phyloP scores from a whole-genome alignment of 2,329 filamentous ascomycete species.

The Thielaviopsis ethacetica region DNA sequence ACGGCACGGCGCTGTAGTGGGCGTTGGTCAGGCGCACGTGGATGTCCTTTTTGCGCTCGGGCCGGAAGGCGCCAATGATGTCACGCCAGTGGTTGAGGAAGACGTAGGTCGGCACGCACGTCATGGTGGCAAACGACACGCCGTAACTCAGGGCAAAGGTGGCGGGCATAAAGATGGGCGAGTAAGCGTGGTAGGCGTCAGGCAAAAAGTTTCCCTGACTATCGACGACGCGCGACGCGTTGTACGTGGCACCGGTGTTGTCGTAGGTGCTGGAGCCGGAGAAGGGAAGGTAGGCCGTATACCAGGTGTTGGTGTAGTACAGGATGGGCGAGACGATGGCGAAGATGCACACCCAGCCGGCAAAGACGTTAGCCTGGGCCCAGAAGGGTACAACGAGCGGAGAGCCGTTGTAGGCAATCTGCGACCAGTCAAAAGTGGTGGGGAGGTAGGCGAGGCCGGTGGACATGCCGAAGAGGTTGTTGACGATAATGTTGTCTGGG shows the following conservation, averaged over 20 bases:
- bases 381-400: constrained; percentile 35
- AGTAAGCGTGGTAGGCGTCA: constrained; percentile 44
- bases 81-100: constrained; percentile 35
- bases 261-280: constrained; percentile 40
- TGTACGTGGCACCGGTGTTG: constrained; percentile 43
- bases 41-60: constrained; percentile 24
- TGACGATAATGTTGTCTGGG: constrained; percentile 33
- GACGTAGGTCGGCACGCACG: constrained; percentile 35
- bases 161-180: constrained; percentile 34
- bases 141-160: constrained; percentile 39
- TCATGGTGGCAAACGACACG: constrained; percentile 38
- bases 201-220: constrained; percentile 38
- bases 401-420: constrained; percentile 31
- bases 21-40: constrained; percentile 38
- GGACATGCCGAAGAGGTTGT: constrained; percentile 42
- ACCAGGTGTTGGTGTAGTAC: constrained; percentile 39
- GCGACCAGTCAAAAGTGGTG: constrained; percentile 39
- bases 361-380: constrained; percentile 37
- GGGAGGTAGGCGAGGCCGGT: constrained; percentile 43
- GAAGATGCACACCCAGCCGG: constrained; percentile 32
- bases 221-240: constrained; percentile 42
- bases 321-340: constrained; percentile 42
- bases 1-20: constrained; percentile 33
- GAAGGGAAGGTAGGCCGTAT: constrained; percentile 43
- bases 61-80: constrained; percentile 21